Evolutionary conservation across 192 early-diverging fungal species (phyloP).

Genomic region (Polychytrium aggregatum): DNA sequence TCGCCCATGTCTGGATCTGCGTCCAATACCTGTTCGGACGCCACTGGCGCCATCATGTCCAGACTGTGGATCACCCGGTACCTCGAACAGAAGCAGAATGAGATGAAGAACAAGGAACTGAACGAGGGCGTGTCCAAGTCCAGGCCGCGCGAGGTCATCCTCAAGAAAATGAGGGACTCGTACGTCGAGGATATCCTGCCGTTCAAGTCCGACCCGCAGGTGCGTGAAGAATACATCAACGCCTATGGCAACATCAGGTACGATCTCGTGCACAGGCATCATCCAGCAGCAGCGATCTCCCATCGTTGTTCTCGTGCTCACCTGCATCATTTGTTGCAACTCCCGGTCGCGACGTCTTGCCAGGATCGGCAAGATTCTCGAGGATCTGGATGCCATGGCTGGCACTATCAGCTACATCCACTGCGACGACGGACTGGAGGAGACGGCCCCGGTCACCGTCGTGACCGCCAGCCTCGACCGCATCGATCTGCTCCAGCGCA

Average conservation of each 20-base stretch:
- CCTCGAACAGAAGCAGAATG: too few species aligned
- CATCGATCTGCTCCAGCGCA: constrained; percentile 59
- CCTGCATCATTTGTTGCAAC: not conserved
- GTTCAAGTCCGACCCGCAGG: constrained; percentile 58
- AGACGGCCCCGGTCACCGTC: constrained; percentile 52
- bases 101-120: too few species aligned
- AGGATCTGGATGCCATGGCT: constrained; percentile 74
- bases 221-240: constrained; percentile 74
- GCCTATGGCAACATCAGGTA: constrained; percentile 58
- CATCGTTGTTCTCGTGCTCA: not conserved
- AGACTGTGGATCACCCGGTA: too few species aligned
- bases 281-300: too few species aligned
- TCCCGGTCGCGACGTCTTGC: not conserved
- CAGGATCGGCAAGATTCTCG: constrained; percentile 70
- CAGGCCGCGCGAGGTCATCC: too few species aligned
- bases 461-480: constrained; percentile 84
- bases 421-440: constrained; percentile 37
- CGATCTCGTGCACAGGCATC: not conserved
- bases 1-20: too few species aligned
- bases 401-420: constrained; percentile 71
- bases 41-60: too few species aligned
- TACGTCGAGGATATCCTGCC: constrained; percentile 70
- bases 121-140: too few species aligned
- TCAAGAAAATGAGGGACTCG: too few species aligned
- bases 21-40: too few species aligned